Conservation (phyloP, 306 rosid genomes). For the Corylus americana region DNA sequence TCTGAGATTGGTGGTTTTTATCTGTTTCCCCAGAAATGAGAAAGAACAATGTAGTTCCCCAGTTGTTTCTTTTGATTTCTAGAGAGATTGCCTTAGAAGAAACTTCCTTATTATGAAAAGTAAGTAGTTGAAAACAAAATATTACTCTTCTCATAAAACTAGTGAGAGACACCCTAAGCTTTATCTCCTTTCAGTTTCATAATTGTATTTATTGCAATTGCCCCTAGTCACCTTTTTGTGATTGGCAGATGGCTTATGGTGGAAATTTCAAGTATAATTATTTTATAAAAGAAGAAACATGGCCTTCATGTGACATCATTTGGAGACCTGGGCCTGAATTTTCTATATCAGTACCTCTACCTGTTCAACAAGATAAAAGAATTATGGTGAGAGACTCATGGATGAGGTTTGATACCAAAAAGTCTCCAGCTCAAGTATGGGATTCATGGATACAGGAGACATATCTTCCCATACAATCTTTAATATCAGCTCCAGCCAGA, state of each 20-base stretch:
- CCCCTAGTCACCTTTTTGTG: conserved; percentile 27
- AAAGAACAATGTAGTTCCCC: neutral
- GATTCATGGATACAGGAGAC: conserved; percentile 66
- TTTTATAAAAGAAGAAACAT: conserved; percentile 66
- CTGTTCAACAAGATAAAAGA: conserved; percentile 39
- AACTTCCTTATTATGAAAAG: neutral
- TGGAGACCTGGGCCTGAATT: conserved; percentile 96
- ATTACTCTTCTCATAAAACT: conserved; percentile 9
- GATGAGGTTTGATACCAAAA: conserved; percentile 55
- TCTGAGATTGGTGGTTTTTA: neutral
- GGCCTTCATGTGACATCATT: conserved; percentile 54
- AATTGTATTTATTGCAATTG: conserved; percentile 13
- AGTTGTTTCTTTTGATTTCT: neutral
- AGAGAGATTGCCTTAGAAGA: neutral
- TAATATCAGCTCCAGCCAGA: conserved; percentile 40
- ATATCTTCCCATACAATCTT: conserved; percentile 53
- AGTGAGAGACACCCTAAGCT: conserved; percentile 6
- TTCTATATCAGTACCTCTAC: conserved; percentile 71
- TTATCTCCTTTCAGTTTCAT: conserved; percentile 24
- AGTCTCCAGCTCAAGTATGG: conserved; percentile 47
- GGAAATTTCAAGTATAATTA: conserved; percentile 77
- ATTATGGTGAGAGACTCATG: conserved; percentile 77
- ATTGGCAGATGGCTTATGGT: conserved; percentile 67
- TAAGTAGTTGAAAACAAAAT: neutral
- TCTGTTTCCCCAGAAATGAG: neutral